Conservation (phyloP, 148 eudicot genomes). For the Rhododendron simsii region DNA sequence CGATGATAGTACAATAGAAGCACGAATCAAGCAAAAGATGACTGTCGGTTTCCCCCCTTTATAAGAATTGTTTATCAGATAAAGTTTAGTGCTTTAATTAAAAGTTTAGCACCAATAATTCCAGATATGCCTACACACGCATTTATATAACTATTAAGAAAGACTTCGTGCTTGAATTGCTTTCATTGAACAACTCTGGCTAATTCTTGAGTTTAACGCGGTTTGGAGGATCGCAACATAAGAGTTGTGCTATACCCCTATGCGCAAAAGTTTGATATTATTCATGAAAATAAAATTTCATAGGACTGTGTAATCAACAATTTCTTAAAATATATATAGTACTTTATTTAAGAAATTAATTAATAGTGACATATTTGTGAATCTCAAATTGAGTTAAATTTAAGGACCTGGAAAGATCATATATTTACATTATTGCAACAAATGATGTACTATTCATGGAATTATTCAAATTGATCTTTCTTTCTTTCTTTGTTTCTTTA, state of each 20-base stretch:
- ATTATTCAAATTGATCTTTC: neutral
- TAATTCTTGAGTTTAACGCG: neutral
- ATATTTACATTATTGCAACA: neutral
- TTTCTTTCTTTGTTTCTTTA: neutral
- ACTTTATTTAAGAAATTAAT: neutral
- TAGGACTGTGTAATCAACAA: neutral
- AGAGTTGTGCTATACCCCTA: neutral
- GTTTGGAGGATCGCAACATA: neutral
- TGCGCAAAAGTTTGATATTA: too few relatives aligned
- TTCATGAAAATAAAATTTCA: neutral
- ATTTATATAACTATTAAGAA: neutral
- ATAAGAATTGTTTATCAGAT: constrained; percentile 12
- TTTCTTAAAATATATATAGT: neutral
- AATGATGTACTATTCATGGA: neutral
- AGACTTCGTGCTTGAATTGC: neutral
- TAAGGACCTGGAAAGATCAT: neutral
- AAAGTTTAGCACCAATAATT: neutral
- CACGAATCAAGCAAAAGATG: constrained; percentile 27
- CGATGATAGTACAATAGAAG: constrained; percentile 17
- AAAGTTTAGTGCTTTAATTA: neutral
- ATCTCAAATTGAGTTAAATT: neutral
- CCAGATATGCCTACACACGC: neutral
- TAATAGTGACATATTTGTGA: neutral
- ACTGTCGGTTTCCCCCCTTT: constrained; percentile 10
- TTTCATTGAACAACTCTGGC: neutral